These are phyloP conservation scores for Tolypocladium paradoxum DNA, from an alignment of 2,329 filamentous ascomycete species.

Conservation along the genomic window DNA sequence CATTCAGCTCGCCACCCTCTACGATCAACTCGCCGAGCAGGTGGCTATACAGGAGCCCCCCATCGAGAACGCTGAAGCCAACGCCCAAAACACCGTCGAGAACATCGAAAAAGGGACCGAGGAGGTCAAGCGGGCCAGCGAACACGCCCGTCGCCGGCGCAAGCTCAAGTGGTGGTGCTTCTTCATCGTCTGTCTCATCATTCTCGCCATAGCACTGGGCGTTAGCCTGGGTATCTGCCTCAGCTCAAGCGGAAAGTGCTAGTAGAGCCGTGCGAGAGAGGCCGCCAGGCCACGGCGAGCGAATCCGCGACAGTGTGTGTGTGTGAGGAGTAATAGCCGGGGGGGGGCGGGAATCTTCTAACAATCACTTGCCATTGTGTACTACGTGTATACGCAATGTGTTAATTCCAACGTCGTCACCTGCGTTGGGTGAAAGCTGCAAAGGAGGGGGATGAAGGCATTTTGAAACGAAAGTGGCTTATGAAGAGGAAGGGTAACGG, in stretches of 20 bases:
- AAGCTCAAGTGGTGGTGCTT: conserved; percentile 79
- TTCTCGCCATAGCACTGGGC: conserved; percentile 42
- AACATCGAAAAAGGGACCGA: conserved; percentile 60
- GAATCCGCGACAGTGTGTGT: not conserved
- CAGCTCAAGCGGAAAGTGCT: conserved; percentile 9
- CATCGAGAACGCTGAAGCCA: conserved; percentile 50
- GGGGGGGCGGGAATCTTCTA: not conserved
- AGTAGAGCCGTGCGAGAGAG: not conserved
- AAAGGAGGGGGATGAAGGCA: not conserved
- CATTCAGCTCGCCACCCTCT: conserved; percentile 57
- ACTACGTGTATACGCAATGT: not conserved
- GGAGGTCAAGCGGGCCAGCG: conserved; percentile 58
- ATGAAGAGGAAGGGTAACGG: not conserved
- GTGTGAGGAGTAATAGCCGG: not conserved
- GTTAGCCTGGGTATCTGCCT: conserved; percentile 42
- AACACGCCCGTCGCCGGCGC: conserved; percentile 53
- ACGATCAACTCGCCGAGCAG: conserved; percentile 63
- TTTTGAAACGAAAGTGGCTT: not conserved
- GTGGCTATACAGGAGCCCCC: conserved; percentile 44
- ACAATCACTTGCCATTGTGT: not conserved
- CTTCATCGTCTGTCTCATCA: conserved; percentile 46
- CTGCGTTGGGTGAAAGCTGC: not conserved
- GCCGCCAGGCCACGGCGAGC: not conserved
- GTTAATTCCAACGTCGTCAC: not conserved
- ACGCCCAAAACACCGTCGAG: conserved; percentile 53